Evolutionary conservation across 164 flowering plant species (phyloP), one percentile per base, ranked within the genome.

Genomic region (Nelumbo lutea): DNA sequence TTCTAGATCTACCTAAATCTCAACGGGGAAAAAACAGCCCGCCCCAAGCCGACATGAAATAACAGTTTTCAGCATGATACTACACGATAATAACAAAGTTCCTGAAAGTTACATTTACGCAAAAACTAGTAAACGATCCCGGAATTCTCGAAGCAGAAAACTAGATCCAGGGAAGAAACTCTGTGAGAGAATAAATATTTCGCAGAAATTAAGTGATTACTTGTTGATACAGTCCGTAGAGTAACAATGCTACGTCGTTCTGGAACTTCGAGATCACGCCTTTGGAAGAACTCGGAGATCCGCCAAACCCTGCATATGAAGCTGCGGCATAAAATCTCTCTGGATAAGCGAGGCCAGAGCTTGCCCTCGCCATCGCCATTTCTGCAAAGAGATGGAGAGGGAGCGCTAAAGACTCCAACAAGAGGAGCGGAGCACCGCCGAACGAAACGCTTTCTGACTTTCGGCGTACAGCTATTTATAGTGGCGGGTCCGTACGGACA

Each of bases 261-360:
- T 82, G 61, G 84, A 89, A 93, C 75, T 83, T 88, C 57, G 94
- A 85, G 80, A 78, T 71, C 82, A 86, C 81, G 64, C 70, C 77
- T 41, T 77, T 74, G 64, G 82, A 69, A 42, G 83, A 68, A 41
- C 71, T 65, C 9, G 87, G 72, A 72, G 97, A 88, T 83, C 90
- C 95, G 45, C 82, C 91, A 69, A 96, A 87, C 13, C 99, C 99
- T 13, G 83, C 95, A 73, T 88, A 90, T 4, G 98, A 71, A 1
- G 97, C 94, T n/a, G 99, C 99, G 2, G 97, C 96, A 76, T 83
- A 88, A 79, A 96, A 96, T 40, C 96, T 83, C 58, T 93, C 96
- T 1, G 99, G 98, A 72, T 96, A 93, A 4, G 97, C 89, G 73
- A 90, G 85, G 76, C 92, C 91, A 56, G 95, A 86, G 84, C 85